Percentiles rank a stretch among this genome's conserved stretches.
Conservation (phyloP, 495 filamentous ascomycete genomes). For the Daldinia bambusicola region DNA sequence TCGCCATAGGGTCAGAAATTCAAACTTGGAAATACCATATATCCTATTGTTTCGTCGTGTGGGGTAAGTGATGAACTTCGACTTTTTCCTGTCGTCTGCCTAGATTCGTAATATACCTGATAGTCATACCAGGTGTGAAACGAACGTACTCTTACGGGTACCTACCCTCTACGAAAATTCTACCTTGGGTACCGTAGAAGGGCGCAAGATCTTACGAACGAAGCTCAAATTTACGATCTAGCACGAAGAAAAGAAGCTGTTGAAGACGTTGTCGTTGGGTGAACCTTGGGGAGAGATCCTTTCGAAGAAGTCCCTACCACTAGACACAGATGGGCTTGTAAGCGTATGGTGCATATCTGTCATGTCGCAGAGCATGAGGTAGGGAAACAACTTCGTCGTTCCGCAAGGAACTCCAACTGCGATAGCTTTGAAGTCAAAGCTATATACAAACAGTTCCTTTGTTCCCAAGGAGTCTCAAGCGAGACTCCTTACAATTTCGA, state of each 20-base stretch:
- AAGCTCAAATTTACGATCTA: neutral
- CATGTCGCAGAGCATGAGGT: no score
- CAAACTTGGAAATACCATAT: no score
- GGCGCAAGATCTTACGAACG: neutral
- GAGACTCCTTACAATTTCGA: no score
- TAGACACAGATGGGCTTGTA: conserved; percentile 21
- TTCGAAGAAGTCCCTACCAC: conserved; percentile 25
- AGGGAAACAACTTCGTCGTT: no score
- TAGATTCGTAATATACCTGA: no score
- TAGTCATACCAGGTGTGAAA: neutral
- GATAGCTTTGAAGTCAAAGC: no score
- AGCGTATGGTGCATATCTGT: conserved; percentile 35
- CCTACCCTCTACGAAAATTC: conserved; percentile 32
- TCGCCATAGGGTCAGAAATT: no score
- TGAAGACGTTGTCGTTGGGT: conserved; percentile 1
- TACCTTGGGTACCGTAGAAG: conserved; percentile 25
- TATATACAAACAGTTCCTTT: no score
- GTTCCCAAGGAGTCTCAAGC: no score
- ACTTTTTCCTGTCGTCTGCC: no score
- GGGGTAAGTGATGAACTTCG: conserved; percentile 15
- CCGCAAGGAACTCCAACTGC: no score
- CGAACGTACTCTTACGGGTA: conserved; percentile 21
- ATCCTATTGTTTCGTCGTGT: no score
- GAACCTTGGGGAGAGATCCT: conserved; percentile 19
- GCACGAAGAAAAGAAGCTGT: neutral